Base-by-base conservation (phyloP, 345 rosid species). In the Mangifera indica region DNA sequence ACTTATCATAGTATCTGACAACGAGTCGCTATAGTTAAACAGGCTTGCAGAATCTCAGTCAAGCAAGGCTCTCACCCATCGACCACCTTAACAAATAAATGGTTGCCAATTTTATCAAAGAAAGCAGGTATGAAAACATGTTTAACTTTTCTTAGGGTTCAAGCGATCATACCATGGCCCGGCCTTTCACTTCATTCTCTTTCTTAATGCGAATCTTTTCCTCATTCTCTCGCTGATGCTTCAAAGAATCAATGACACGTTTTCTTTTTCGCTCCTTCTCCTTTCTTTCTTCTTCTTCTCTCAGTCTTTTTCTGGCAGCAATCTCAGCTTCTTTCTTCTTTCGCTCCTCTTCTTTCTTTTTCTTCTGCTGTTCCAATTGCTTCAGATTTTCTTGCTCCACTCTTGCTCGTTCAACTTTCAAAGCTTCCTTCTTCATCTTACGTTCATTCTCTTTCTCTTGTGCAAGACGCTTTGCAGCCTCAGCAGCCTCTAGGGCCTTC, bases 401-500 rank as follows among this genome's bases (percentile, higher is more conserved):
- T 79, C 84, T 93, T 62, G 90, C 96, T 45, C 98, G 86, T 81
- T 89, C 93, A 73, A 85, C 75, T 80, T 86, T 91, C 84, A 86
- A 44, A 72, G 96, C 96, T 71, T 91, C 97, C 82, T 88, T 96
- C 83, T 87, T 86, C 85, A 85, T 74, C 84, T 83, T 93, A 12
- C 96, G 85, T 54, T 96, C 96, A 78, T 86, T 85, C 74, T 96
- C 98, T 80, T 84, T 93, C 82, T 88, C 85, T 82, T 89, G 93
- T 45, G 89, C 93, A 77, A 86, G 87, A 69, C 91, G 87, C 78
- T 82, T 91, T 44, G 94, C 88, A 72, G 88, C 93, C 81, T 85
- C 96, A 73, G 99, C 97, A 78, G 88, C 92, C 82, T 85, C 97
- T 67, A 95, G 81, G 65, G 99, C 90, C 79, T 86, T 93, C 80